A percentile compares a stretch with the other conserved stretches of the same genome.
Evolutionary conservation across 306 rosid genomes (phyloP).

Genomic region (Oxytropis ochrocephala): DNA sequence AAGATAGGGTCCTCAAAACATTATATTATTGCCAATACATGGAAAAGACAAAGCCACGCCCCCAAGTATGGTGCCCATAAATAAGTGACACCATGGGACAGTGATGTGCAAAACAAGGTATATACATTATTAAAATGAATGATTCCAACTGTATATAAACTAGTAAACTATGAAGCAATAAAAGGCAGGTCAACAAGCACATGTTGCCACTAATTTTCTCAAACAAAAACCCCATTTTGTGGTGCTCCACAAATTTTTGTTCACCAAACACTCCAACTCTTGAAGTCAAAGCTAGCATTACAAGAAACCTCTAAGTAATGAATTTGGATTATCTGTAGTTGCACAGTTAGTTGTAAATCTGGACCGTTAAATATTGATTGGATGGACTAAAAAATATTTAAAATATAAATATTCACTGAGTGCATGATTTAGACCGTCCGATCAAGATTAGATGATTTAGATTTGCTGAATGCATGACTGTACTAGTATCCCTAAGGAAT

Average conservation of each 20-base stretch:
- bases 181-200: constrained; percentile 36
- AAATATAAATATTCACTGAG: no score
- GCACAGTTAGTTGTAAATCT: no score
- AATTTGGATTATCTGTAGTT: no score
- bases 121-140: constrained; percentile 26
- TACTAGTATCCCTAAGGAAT: no score
- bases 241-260: constrained; percentile 34
- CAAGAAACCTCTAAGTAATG: constrained; percentile 3
- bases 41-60: constrained; percentile 22
- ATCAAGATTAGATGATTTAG: no score
- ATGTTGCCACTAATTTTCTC: constrained; percentile 28
- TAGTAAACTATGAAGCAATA: constrained; percentile 23
- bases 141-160: constrained; percentile 18
- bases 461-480: no score
- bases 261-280: constrained; percentile 2
- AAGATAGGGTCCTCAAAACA: neutral
- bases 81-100: constrained; percentile 15
- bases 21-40: neutral
- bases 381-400: no score
- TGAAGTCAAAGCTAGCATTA: constrained; percentile 16
- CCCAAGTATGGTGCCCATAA: constrained; percentile 1
- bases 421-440: no score
- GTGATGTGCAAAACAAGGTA: constrained; percentile 29
- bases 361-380: no score
- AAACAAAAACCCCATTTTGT: constrained; percentile 16